Evolutionary conservation across 2,329 filamentous ascomycete genomes (phyloP), one percentile per base, ranked within the genome.

Genomic region (Hymenoscyphus infarciens): DNA sequence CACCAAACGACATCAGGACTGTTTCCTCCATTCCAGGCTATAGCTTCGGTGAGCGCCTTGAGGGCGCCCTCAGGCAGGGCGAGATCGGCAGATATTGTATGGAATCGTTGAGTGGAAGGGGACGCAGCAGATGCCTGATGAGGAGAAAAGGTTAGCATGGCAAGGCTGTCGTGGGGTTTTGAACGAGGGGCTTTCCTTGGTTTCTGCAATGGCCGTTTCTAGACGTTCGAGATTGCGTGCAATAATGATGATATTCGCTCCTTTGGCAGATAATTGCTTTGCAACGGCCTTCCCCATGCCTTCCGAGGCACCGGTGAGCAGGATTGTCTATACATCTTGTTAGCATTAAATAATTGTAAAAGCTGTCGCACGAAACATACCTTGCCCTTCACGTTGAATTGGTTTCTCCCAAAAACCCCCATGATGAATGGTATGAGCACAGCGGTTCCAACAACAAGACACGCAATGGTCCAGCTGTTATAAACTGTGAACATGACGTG

Each of bases 1-100:
- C 91, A 93, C 92, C 95, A 98, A 38, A 98, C 90, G 62, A 97
- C 82, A 74, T 98, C 94, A 0, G 91, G 91, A 31, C 87, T 76
- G 27, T 79, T 75, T 61, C 84, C 87, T 67, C 87, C 79, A 78
- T 97, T 97, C 92, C 92, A 97, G 25, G 80, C 76, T 1, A 84
- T 89, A 56, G 88, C 88, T 75, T 96, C 87, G 42, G 81, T 79
- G 59, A 98, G 78, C 45, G 97, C 80, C 49, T 85, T 80, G 2
- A 80, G 79, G 58, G 91, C 91, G 72, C 93, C 93, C 63, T 84
- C 80, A 59, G 87, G 79, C 61, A 83, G 78, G 15, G 88, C 87
- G 38, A 97, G 86, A 76, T 99, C 94, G 67, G 92, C 92, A 67
- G 87, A 85, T 74, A 98, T 90, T 77, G 86, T 88, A 74, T 88